Evolutionary conservation across 139 green algal genomes (phyloP), one percentile per base, ranked within the genome.

Genomic region (Picocystis salinarum): DNA sequence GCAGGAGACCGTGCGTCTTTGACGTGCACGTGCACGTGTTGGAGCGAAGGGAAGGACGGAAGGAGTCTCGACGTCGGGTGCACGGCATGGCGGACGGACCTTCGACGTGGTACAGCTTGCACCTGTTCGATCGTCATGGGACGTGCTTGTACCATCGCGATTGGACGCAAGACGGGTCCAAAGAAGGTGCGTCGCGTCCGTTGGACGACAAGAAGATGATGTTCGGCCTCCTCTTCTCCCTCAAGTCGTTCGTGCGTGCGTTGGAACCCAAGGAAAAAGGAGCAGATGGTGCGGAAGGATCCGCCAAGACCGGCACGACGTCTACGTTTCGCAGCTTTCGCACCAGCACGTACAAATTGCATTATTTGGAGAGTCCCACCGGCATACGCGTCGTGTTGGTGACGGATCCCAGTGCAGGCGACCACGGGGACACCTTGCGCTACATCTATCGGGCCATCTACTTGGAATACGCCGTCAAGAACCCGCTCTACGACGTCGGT

Each of bases 211-310:
- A 83, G 42, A 94, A 94, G 64, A 73, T 91, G 36, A 83, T 94
- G 73, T 94, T 94, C 68, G 83, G 82, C 1, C 62, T 94, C 2
- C 71, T 90, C 42, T 94, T 87, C 68, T 89, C 79, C 1, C 56
- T 94, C 30, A 78, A 67, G 36, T 80, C 77, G 20, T 79, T 94
- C 31, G 57, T 64, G 17, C 66, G 78, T 4, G 76, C 88, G 1
- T 54, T 94, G 25, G 72, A 92, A 34, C 79, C 83, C 9, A 77
- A 65, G 56, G 4, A 44, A 36, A 17, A 82, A 80, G 42, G 54
- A 59, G n/a, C 74, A 72, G 39, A 60, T 91, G 23, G 79, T 78
- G 6, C 61, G 64, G 3, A 73, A n/a, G n/a, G n/a, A n/a, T n/a
- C 71, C 1, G 41, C 69, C 39, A 67, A 64, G 23, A 79, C 83